These are phyloP conservation scores for Guillardia theta DNA, from an alignment of 78 protist species.

Conservation along the genomic window DNA sequence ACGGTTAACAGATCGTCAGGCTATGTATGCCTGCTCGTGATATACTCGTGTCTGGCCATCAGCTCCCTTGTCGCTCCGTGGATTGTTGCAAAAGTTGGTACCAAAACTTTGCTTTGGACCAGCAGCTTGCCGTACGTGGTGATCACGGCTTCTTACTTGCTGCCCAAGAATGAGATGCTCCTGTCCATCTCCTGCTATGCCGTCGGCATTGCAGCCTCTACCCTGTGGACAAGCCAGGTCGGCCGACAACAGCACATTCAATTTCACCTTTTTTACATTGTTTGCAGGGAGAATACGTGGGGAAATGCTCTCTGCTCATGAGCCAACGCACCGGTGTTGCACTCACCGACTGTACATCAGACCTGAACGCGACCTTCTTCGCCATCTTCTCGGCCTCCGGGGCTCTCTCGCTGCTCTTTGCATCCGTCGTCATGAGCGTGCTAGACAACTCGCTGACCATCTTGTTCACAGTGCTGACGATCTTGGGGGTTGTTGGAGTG, in stretches of 20 bases:
- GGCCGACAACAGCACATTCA: too few species aligned
- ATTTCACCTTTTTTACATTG: too few species aligned
- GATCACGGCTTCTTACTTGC: background rate
- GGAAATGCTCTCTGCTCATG: background rate
- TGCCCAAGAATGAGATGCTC: background rate
- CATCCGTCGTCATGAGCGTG: background rate
- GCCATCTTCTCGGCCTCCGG: background rate
- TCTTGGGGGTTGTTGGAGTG: background rate
- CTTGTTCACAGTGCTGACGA: background rate
- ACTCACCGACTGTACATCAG: background rate
- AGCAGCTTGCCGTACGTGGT: background rate
- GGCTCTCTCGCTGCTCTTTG: background rate
- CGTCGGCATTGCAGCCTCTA: background rate
- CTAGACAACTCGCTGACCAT: background rate
- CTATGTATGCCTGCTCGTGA: background rate
- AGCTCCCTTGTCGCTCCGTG: background rate
- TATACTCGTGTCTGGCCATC: background rate
- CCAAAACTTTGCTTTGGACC: background rate
- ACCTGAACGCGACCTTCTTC: background rate
- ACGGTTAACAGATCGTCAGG: background rate
- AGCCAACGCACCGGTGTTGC: background rate
- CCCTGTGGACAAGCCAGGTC: background rate
- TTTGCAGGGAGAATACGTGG: background rate
- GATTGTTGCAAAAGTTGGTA: background rate
- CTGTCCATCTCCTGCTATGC: background rate